Evolutionary conservation across 2,329 filamentous ascomycete species (phyloP).

Genomic region (Beauveria caledonica): DNA sequence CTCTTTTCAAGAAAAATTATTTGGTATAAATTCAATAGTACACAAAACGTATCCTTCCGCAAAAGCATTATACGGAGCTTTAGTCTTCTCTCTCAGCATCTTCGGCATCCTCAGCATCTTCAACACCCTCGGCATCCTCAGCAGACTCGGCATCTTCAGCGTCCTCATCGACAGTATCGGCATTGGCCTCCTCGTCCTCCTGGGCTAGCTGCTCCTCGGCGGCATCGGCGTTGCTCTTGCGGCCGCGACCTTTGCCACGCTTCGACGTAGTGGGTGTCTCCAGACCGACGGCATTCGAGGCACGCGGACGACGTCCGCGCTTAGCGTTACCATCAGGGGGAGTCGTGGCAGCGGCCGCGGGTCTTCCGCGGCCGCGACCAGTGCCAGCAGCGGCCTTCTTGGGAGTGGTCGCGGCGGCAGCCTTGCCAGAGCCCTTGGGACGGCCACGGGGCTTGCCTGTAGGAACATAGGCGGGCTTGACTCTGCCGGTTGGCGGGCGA

Average conservation of each 20-base stretch:
- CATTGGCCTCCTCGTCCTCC: constrained; percentile 16
- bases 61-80: not conserved
- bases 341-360: constrained; percentile 21
- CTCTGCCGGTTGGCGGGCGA: constrained; percentile 29
- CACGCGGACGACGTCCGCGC: not conserved
- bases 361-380: constrained; percentile 23
- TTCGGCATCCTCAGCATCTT: not conserved
- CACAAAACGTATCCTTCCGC: not conserved
- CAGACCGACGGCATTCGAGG: not conserved
- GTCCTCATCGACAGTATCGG: constrained; percentile 12
- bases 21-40: not conserved
- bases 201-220: constrained; percentile 20
- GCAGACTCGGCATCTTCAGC: constrained; percentile 13
- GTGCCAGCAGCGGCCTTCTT: constrained; percentile 11
- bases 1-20: not conserved
- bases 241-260: not conserved
- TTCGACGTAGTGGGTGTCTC: not conserved
- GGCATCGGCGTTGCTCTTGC: constrained; percentile 15
- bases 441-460: constrained; percentile 40
- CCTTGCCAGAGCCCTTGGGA: constrained; percentile 32
- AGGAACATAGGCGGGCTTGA: constrained; percentile 26
- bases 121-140: not conserved
- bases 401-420: not conserved
- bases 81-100: not conserved
- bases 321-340: constrained; percentile 10